These are phyloP conservation scores for Dispira simplex DNA, from an alignment of 192 early-diverging fungal species.

Conservation along the genomic window DNA sequence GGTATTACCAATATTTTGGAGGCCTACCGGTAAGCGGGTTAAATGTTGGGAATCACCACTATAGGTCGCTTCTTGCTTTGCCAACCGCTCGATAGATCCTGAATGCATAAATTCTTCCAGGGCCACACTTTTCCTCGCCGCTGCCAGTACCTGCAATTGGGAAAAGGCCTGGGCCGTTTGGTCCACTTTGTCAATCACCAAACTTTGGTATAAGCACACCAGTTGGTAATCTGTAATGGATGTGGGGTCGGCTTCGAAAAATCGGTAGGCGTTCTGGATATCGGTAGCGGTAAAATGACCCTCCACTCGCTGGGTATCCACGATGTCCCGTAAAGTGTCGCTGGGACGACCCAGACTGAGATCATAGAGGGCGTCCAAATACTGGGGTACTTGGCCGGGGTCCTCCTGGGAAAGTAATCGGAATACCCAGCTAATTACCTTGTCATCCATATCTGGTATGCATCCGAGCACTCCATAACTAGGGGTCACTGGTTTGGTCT, in stretches of 20 bases:
- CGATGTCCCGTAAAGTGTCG: not conserved
- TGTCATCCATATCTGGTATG: not conserved
- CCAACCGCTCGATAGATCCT: not conserved
- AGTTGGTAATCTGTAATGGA: not conserved
- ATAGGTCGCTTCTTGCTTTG: not conserved
- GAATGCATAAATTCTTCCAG: not conserved
- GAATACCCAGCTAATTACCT: not conserved
- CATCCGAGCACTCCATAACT: not conserved
- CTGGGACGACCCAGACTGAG: not conserved
- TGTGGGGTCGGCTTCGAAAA: constrained; percentile 1
- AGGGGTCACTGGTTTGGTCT: not conserved
- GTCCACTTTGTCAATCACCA: not conserved
- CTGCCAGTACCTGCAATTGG: not conserved
- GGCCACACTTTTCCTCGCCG: not conserved
- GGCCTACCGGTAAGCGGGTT: constrained; percentile 43
- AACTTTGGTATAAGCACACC: not conserved
- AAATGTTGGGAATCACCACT: not conserved
- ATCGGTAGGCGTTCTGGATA: constrained; percentile 1
- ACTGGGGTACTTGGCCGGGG: not conserved
- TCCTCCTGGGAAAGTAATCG: constrained; percentile 3
- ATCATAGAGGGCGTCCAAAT: constrained; percentile 5
- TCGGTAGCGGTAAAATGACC: not conserved
- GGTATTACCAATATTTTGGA: constrained; percentile 73
- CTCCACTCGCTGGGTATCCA: not conserved
- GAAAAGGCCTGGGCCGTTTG: not conserved